phyloP scores from a whole-genome alignment of 345 rosid species.

The Linum tenue region DNA sequence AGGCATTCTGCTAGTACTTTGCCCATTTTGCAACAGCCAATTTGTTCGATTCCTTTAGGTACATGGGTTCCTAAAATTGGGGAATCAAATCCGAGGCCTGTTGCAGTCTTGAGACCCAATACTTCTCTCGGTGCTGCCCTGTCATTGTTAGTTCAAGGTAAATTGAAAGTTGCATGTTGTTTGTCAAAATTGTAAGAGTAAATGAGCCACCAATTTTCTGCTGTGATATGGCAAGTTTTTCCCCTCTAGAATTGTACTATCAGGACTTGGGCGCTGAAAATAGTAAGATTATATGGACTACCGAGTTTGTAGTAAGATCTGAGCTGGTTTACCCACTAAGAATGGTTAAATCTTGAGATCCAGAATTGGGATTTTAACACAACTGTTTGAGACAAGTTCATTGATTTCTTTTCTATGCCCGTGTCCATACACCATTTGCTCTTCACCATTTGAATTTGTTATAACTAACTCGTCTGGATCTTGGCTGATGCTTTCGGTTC shows the following conservation, averaged over 20 bases:
- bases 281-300: too few relatives aligned
- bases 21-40: slow-evolving; percentile 84
- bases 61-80: slow-evolving; percentile 93
- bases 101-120: slow-evolving; percentile 61
- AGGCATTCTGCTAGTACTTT: slow-evolving; percentile 74
- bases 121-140: slow-evolving; percentile 69
- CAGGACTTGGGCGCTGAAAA: too few relatives aligned
- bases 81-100: slow-evolving; percentile 51
- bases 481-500: slow-evolving; percentile 11
- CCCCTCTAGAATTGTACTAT: too few relatives aligned
- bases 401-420: background rate
- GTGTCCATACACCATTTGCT: background rate
- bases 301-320: too few relatives aligned
- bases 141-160: slow-evolving; percentile 68
- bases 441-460: background rate
- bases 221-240: too few relatives aligned
- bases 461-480: background rate
- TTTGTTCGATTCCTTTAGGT: slow-evolving; percentile 71
- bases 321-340: too few relatives aligned
- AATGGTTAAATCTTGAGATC: too few relatives aligned
- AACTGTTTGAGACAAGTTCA: too few relatives aligned
- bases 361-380: too few relatives aligned
- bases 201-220: too few relatives aligned
- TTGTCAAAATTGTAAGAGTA: too few relatives aligned
- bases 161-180: background rate